Percentiles rank a stretch among this genome's conserved stretches.
phyloP scores from a whole-genome alignment of 2,329 filamentous ascomycete species.

The Colletotrichum aenigma region DNA sequence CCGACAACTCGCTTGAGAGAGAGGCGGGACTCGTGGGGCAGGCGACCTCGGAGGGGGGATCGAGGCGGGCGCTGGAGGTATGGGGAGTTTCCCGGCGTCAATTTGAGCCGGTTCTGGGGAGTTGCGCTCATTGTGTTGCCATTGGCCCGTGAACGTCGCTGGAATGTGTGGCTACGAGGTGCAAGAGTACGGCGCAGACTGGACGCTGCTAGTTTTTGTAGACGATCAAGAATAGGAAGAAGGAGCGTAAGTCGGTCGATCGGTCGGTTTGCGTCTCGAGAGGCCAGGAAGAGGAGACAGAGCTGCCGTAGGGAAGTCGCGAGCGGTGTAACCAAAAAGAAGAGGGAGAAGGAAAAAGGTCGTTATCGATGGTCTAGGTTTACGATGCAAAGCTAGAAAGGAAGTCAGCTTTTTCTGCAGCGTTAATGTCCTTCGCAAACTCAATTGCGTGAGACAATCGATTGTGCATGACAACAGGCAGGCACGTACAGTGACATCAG shows the following conservation, averaged over 20 bases:
- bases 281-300: neutral
- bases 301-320: neutral
- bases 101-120: conserved; percentile 65
- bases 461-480: neutral
- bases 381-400: conserved; percentile 13
- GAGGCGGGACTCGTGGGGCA: conserved; percentile 60
- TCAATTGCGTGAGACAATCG: conserved; percentile 1
- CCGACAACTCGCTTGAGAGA: conserved; percentile 86
- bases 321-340: neutral
- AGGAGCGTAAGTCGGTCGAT: neutral
- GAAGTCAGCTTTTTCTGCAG: neutral
- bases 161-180: neutral
- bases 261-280: neutral
- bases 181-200: neutral
- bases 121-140: conserved; percentile 63
- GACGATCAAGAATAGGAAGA: neutral
- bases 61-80: conserved; percentile 65
- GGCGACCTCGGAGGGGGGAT: conserved; percentile 62
- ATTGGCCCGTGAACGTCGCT: conserved; percentile 43
- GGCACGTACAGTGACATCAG: conserved; percentile 19
- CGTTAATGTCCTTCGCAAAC: neutral
- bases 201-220: neutral
- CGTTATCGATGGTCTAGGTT: neutral
- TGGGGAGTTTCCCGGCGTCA: conserved; percentile 80
- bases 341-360: neutral